Base-by-base conservation (phyloP, 2,329 filamentous ascomycete genomes). In the Canariomyces notabilis region DNA sequence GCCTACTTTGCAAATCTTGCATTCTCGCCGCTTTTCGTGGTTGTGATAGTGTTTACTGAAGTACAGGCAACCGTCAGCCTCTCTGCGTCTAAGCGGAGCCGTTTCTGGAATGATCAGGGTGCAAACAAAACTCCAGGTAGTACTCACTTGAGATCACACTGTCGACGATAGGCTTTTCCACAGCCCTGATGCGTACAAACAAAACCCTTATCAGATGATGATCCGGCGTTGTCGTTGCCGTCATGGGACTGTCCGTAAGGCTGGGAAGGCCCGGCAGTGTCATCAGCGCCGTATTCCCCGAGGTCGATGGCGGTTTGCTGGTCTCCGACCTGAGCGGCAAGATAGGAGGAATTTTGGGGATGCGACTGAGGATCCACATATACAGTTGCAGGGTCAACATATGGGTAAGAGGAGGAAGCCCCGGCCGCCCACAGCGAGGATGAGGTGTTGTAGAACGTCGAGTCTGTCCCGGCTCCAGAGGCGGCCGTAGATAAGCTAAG, bases 21-120 rank as follows among this genome's bases (percentile, higher is more conserved):
- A 56, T 4, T 19, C 2, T 1, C 40, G 44, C 3, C 11, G 49
- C 19, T 42, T 40, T 1, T 1, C 20, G 29, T 56, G 53, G 15
- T 54, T 56, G n/a, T 56, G 33, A 4, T 20, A n/a, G 31, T 55
- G 53, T 16, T 55, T 55, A 1, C 53, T 54, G 15, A 7, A 14
- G 7, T 16, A 4, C 9, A 8, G 11, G 3, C 6, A n/a, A 18
- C 8, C 20, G 35, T 21, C 16, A 40, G 32, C 5, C 12, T 31
- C 7, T 11, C 21, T 35, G 14, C 5, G 16, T 6, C 1, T n/a
- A 12, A 6, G 21, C 18, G 15, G 14, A 23, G 6, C 33, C n/a
- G n/a, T n/a, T 8, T 8, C 2, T 15, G 11, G 9, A 12, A 18
- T 7, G 12, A 16, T 1, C 3, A 35, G 7, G 11, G 2, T 37